Base-by-base conservation (phyloP, 2,329 filamentous ascomycete species). In the Botrytis squamosa region DNA sequence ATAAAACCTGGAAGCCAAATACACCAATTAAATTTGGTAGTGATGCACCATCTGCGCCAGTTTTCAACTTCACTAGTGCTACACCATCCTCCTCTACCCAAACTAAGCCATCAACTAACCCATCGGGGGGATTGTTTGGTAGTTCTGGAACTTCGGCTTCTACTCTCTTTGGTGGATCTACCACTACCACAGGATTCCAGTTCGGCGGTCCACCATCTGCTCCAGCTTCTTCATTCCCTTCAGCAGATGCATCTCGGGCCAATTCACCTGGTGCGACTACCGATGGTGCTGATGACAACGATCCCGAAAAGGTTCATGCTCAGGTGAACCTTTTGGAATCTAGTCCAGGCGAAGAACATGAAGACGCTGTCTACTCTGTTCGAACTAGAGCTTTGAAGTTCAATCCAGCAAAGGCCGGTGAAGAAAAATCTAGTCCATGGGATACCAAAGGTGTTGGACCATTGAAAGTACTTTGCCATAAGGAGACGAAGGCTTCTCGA, bases 391-490 rank as follows among this genome's bases (percentile, higher is more conserved):
- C 89, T 20, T 83, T 91, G 76, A 91, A 91, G 81, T 88, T 89
- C 78, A 83, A 86, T 59, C 82, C 84, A 22, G 86, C 86, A 22
- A 82, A 83, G 9, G 84, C 85, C 40, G 83, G 85, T n/a, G 69
- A 63, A 6, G 84, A 84, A 40, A 81, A 83, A n/a, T 85, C 86
- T 78, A 88, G 85, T 70, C 85, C 86, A 2, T 97, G 92, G 92
- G 84, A 86, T 44, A 89, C 87, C 0, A 88, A 91, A 81, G 93
- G 93, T 63, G 84, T 93, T 12, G 94, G 94, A 0, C 87, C 89
- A 18, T 84, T 95, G 70, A 90, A 92, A 57, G 81, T 97, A 22
- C 85, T 97, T 75, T 91, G 92, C 82, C 88, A 95, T 84, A 92
- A 93, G 81, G 86, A 86, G 25, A 93, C 90, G 0, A 89, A 88